These are phyloP conservation scores for Alternaria angustiovoidea DNA, from an alignment of 2,329 filamentous ascomycete genomes.

Conservation along the genomic window DNA sequence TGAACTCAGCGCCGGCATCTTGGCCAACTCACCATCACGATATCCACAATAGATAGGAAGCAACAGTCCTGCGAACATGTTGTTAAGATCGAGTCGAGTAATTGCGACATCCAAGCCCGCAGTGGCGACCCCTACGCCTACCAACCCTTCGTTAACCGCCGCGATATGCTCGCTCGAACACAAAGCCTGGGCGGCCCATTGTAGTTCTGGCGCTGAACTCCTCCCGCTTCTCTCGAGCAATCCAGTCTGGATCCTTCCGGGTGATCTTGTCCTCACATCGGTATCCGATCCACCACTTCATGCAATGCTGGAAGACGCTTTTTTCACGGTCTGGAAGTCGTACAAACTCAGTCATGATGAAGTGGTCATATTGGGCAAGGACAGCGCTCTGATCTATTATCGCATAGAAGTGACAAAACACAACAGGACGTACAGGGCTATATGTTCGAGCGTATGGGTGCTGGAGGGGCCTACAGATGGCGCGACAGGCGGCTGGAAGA, in stretches of 20 bases:
- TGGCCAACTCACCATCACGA: background rate
- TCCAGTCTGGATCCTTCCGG: slow-evolving; percentile 49
- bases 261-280: slow-evolving; percentile 46
- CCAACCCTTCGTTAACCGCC: slow-evolving; percentile 35
- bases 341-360: slow-evolving; percentile 41
- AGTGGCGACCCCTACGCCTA: slow-evolving; percentile 26
- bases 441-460: slow-evolving; percentile 41
- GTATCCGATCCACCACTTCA: slow-evolving; percentile 39
- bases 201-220: slow-evolving; percentile 41
- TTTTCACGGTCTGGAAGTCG: slow-evolving; percentile 21
- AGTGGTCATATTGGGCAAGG: slow-evolving; percentile 33
- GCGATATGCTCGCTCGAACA: slow-evolving; percentile 44
- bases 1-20: background rate
- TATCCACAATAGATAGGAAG: background rate
- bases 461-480: slow-evolving; percentile 23
- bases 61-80: background rate
- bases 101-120: background rate
- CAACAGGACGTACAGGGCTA: slow-evolving; percentile 29
- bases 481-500: slow-evolving; percentile 32
- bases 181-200: slow-evolving; percentile 49
- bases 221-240: slow-evolving; percentile 44
- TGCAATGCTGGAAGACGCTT: slow-evolving; percentile 19
- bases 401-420: slow-evolving; percentile 32
- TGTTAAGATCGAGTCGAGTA: background rate
- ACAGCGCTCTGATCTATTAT: slow-evolving; percentile 37